These are phyloP conservation scores for Carex littledalei DNA, from an alignment of 176 grass and related monocot genomes.

Conservation along the genomic window DNA sequence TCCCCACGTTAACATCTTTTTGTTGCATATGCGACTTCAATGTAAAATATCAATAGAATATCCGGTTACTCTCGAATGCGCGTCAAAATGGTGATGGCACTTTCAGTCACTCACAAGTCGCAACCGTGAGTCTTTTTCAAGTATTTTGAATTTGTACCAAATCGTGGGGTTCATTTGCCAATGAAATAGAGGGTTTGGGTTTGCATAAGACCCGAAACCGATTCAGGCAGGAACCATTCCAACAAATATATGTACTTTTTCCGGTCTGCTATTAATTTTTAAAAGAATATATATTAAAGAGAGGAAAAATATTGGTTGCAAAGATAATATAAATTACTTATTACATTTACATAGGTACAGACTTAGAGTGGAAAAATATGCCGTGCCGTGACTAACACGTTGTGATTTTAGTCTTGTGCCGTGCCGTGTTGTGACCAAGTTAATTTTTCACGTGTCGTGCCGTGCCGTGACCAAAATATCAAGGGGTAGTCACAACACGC, in stretches of 20 bases:
- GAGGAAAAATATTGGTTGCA: too few species aligned
- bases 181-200: neutral
- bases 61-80: neutral
- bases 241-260: neutral
- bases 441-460: too few species aligned
- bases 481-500: too few species aligned
- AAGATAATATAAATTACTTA: too few species aligned
- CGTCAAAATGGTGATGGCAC: neutral
- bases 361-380: too few species aligned
- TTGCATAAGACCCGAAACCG: neutral
- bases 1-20: too few species aligned
- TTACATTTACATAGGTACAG: neutral
- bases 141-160: neutral
- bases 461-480: too few species aligned
- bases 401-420: too few species aligned
- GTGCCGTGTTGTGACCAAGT: too few species aligned
- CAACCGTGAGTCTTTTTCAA: neutral
- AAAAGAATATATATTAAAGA: too few species aligned
- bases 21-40: too few species aligned
- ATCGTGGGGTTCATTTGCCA: neutral
- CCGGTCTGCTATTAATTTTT: neutral
- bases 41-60: neutral
- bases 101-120: neutral
- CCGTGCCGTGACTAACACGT: too few species aligned
- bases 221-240: neutral